A percentile compares a stretch with the other conserved stretches of the same genome.
Evolutionary conservation across 73 alveolate species (phyloP).

Genomic region (Tetrahymena borealis): DNA sequence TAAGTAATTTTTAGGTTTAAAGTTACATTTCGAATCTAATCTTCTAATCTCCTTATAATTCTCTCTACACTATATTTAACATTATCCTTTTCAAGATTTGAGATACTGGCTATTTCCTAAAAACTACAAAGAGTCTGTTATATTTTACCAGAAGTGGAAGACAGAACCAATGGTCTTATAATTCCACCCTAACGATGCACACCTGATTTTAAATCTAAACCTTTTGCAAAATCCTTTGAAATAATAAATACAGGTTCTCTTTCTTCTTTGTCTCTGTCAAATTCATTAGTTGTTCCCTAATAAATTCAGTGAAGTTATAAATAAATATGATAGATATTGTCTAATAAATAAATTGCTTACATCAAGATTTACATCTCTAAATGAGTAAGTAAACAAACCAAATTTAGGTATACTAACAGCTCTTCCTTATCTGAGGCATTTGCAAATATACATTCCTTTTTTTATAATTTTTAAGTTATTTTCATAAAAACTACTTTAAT

Average conservation of each 20-base stretch:
- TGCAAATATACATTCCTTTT: slow-evolving; percentile 42
- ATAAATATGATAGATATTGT: not conserved
- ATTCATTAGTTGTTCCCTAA: slow-evolving; percentile 61
- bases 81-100: not conserved
- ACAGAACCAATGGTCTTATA: not conserved
- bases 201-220: slow-evolving; percentile 48
- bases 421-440: slow-evolving; percentile 40
- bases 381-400: slow-evolving; percentile 55
- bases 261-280: slow-evolving; percentile 44
- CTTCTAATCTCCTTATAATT: not conserved
- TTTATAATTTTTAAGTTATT: not conserved
- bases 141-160: not conserved
- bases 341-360: not conserved
- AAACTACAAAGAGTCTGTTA: not conserved
- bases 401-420: slow-evolving; percentile 53
- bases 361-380: slow-evolving; percentile 49
- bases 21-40: not conserved
- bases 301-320: not conserved
- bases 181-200: slow-evolving; percentile 35
- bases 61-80: not conserved
- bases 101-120: not conserved
- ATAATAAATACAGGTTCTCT: slow-evolving; percentile 52
- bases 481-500: not conserved
- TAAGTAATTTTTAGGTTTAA: too few relatives aligned
- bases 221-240: slow-evolving; percentile 51